These are phyloP conservation scores for Psilocybe sp. DNA, from an alignment of 768 basidiomycete species.

Conservation along the genomic window DNA sequence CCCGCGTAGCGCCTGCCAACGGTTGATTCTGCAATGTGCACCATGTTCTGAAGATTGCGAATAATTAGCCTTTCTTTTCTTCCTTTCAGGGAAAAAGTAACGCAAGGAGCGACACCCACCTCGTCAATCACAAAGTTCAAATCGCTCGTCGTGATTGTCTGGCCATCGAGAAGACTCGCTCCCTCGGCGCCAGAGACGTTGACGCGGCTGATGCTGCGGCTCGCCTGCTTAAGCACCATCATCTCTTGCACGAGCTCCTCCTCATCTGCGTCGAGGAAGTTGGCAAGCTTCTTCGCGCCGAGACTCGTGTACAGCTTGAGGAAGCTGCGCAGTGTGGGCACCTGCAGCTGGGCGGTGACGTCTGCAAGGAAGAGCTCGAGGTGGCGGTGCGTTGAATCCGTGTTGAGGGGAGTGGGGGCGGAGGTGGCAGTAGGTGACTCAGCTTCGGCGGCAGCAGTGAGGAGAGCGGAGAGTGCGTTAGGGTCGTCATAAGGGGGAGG, in stretches of 20 bases:
- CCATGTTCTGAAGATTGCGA: conserved; percentile 70
- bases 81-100: background rate
- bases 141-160: conserved; percentile 87
- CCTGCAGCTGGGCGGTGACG: conserved; percentile 69
- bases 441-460: conserved; percentile 33
- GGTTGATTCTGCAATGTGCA: conserved; percentile 93
- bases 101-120: conserved; percentile 41
- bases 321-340: conserved; percentile 87
- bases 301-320: conserved; percentile 94
- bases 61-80: background rate
- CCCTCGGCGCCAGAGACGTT: conserved; percentile 44
- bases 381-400: conserved; percentile 82
- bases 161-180: conserved; percentile 74
- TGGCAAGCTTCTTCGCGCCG: conserved; percentile 86
- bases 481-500: conserved; percentile 91
- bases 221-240: conserved; percentile 93
- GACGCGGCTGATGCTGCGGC: conserved; percentile 68
- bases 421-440: conserved; percentile 29
- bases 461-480: conserved; percentile 50
- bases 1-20: conserved; percentile 91
- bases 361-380: conserved; percentile 82
- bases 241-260: conserved; percentile 95
- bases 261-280: conserved; percentile 88
- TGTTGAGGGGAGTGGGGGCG: conserved; percentile 24
- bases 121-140: conserved; percentile 94